These are phyloP conservation scores for Thielaviopsis musarum DNA, from an alignment of 2,329 filamentous ascomycete species.

Conservation along the genomic window DNA sequence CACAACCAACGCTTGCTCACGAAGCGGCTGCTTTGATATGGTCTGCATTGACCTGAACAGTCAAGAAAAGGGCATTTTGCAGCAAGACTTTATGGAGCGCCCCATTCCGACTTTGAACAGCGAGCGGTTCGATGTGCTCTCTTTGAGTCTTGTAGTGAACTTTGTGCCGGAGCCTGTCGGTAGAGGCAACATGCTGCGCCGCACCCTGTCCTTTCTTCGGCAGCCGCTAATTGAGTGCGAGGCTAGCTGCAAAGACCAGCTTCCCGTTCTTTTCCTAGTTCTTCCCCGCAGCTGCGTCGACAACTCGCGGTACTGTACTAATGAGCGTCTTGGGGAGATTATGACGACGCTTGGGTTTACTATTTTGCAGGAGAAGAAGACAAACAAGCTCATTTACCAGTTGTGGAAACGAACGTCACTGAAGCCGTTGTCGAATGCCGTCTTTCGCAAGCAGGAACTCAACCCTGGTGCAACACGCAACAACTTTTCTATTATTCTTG, in stretches of 20 bases:
- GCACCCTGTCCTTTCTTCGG: slow-evolving; percentile 55
- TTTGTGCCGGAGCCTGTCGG: slow-evolving; percentile 65
- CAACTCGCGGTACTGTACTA: slow-evolving; percentile 81
- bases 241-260: slow-evolving; percentile 18
- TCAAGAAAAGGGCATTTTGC: slow-evolving; percentile 60
- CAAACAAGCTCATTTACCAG: slow-evolving; percentile 73
- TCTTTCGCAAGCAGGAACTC: slow-evolving; percentile 58
- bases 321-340: slow-evolving; percentile 49
- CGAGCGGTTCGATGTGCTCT: slow-evolving; percentile 75
- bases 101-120: slow-evolving; percentile 46
- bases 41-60: slow-evolving; percentile 82
- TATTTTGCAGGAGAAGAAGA: slow-evolving; percentile 49
- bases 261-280: slow-evolving; percentile 73
- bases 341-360: slow-evolving; percentile 64
- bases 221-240: slow-evolving; percentile 14
- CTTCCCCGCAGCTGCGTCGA: slow-evolving; percentile 72
- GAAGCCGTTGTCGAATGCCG: slow-evolving; percentile 14
- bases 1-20: slow-evolving; percentile 68
- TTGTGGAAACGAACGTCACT: slow-evolving; percentile 48
- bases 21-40: slow-evolving; percentile 52
- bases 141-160: slow-evolving; percentile 82
- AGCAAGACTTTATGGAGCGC: slow-evolving; percentile 89
- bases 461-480: slow-evolving; percentile 63
- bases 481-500: slow-evolving; percentile 73
- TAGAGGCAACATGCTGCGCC: slow-evolving; percentile 71